Conservation (phyloP, 768 basidiomycete genomes). For the Mycena epipterygia region DNA sequence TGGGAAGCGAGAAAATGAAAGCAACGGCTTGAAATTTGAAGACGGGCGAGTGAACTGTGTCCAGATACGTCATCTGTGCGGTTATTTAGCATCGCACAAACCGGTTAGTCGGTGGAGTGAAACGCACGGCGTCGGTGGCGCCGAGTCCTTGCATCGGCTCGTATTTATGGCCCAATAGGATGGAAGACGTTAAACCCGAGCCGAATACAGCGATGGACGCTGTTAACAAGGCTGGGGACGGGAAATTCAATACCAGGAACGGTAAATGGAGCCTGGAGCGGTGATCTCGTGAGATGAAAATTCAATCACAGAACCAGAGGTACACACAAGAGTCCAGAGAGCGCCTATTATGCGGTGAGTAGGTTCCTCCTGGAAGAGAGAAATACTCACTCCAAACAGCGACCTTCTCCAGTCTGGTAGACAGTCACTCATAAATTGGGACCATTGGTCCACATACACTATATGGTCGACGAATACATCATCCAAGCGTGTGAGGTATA, state of each 20-base stretch:
- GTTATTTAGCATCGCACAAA: conserved; percentile 2
- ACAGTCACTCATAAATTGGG: conserved; percentile 55
- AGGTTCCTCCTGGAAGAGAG: conserved; percentile 25
- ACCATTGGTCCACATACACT: conserved; percentile 68
- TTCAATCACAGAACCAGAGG: neutral
- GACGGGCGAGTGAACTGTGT: conserved; percentile 48
- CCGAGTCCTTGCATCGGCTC: conserved; percentile 52
- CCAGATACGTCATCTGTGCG: conserved; percentile 51
- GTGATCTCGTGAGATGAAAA: neutral
- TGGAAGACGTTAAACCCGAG: conserved; percentile 49
- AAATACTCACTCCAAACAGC: conserved; percentile 52
- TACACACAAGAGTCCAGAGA: conserved; percentile 19
- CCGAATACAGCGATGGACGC: conserved; percentile 48
- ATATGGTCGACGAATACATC: conserved; percentile 67
- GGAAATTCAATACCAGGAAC: conserved; percentile 45
- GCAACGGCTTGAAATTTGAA: conserved; percentile 63
- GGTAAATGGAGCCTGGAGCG: conserved; percentile 49
- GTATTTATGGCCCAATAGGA: conserved; percentile 53
- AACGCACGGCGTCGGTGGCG: conserved; percentile 58
- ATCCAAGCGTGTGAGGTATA: conserved; percentile 57
- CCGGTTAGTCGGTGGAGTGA: neutral
- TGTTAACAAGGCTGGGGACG: conserved; percentile 44
- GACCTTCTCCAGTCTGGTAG: conserved; percentile 64
- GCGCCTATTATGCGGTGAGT: conserved; percentile 32
- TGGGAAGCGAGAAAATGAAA: conserved; percentile 67